Evolutionary conservation across 371 early-diverging fungal species (phyloP).

Genomic region (Nematocida sp.): DNA sequence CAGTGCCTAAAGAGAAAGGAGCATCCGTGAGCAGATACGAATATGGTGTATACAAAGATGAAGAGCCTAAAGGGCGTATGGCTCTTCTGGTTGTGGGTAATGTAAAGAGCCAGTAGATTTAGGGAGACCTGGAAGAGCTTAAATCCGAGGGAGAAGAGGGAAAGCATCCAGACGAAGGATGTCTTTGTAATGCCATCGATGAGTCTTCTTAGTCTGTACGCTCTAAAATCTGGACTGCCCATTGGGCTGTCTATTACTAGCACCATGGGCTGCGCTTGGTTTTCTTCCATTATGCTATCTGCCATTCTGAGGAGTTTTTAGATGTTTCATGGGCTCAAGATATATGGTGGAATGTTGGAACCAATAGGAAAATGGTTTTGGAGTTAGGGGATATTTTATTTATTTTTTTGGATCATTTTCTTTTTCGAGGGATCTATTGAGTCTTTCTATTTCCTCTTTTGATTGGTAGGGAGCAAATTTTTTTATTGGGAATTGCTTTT

Average conservation of each 20-base stretch:
- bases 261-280: slow-evolving; percentile 19
- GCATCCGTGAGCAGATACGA: slow-evolving; percentile 57
- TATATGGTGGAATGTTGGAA: too few species aligned
- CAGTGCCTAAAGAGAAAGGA: slow-evolving; percentile 64
- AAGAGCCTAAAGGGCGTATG: slow-evolving; percentile 66
- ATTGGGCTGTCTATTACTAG: slow-evolving; percentile 48
- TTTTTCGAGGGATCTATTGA: background rate
- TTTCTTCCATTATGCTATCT: slow-evolving; percentile 27
- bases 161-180: slow-evolving; percentile 47
- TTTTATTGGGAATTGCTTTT: slow-evolving; percentile 34
- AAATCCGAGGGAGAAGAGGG: slow-evolving; percentile 46
- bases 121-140: slow-evolving; percentile 57
- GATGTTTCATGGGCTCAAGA: background rate
- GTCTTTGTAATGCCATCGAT: slow-evolving; percentile 51
- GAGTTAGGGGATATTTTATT: too few species aligned
- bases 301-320: slow-evolving; percentile 7
- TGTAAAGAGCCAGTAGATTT: slow-evolving; percentile 53
- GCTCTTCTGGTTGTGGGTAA: slow-evolving; percentile 57
- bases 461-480: slow-evolving; percentile 45
- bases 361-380: background rate
- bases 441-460: background rate
- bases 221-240: slow-evolving; percentile 48
- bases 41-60: slow-evolving; percentile 62
- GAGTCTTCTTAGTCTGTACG: slow-evolving; percentile 37
- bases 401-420: too few species aligned